Percentiles rank a stretch among this genome's conserved stretches.
phyloP scores from a whole-genome alignment of 1,284 basidiomycete genomes.

The Tylopilus orsonianus region DNA sequence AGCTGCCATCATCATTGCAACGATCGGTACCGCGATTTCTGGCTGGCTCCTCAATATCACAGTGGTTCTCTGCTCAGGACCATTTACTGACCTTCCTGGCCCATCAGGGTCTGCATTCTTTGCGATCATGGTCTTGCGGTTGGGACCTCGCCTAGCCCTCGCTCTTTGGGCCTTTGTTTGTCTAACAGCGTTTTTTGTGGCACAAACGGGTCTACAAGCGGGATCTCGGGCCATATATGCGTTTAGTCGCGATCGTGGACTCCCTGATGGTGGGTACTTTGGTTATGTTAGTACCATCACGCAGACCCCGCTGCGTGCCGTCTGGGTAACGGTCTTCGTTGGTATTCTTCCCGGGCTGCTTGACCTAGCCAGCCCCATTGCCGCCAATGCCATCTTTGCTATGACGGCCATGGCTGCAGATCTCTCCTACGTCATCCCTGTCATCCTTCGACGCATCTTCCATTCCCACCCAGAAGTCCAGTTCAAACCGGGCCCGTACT shows the following conservation, averaged over 20 bases:
- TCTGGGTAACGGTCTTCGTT: constrained; percentile 75
- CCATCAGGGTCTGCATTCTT: constrained; percentile 51
- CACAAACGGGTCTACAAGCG: constrained; percentile 82
- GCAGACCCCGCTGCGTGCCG: constrained; percentile 79
- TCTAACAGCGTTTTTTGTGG: constrained; percentile 81
- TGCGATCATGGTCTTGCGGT: constrained; percentile 71
- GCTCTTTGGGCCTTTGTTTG: constrained; percentile 79
- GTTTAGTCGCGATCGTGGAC: constrained; percentile 81
- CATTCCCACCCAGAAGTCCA: constrained; percentile 80
- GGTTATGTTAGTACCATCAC: constrained; percentile 65
- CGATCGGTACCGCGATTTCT: constrained; percentile 79
- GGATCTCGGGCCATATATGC: constrained; percentile 87
- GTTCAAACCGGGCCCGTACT: constrained; percentile 89
- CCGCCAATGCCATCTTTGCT: constrained; percentile 83
- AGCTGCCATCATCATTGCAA: constrained; percentile 86
- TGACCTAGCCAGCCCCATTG: constrained; percentile 75
- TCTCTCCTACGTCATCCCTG: constrained; percentile 73
- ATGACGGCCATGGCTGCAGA: constrained; percentile 75
- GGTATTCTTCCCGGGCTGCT: constrained; percentile 73
- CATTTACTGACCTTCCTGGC: constrained; percentile 62
- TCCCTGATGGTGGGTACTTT: constrained; percentile 83
- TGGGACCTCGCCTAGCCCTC: constrained; percentile 72
- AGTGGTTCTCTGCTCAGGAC: constrained; percentile 79
- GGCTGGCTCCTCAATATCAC: constrained; percentile 87
- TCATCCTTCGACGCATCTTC: constrained; percentile 70